A percentile compares a stretch with the other conserved stretches of the same genome.
phyloP scores from a whole-genome alignment of 1,284 basidiomycete genomes.

The Ceratobasidium sp. region DNA sequence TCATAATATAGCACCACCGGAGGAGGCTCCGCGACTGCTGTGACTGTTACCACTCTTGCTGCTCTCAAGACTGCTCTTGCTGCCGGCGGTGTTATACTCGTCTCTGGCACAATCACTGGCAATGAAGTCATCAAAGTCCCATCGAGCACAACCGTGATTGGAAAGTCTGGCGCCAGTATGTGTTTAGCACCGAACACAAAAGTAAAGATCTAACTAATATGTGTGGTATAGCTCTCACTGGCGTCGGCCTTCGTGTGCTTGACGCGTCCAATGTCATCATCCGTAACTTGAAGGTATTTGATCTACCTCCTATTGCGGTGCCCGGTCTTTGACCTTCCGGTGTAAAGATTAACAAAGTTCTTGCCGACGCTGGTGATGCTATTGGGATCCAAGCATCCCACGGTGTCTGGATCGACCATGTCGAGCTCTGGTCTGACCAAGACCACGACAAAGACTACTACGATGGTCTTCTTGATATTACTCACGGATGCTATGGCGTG shows the following conservation, averaged over 20 bases:
- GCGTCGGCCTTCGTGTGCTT: constrained; percentile 59
- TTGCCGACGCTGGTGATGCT: constrained; percentile 59
- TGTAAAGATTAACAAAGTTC: constrained; percentile 61
- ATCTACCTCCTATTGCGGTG: too few species aligned
- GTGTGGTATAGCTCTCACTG: constrained; percentile 50
- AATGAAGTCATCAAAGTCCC: constrained; percentile 58
- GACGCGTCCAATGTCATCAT: constrained; percentile 61
- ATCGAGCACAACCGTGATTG: constrained; percentile 58
- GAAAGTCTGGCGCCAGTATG: constrained; percentile 49
- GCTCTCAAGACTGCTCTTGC: constrained; percentile 11
- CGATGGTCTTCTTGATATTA: constrained; percentile 44
- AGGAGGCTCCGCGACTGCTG: constrained; percentile 27
- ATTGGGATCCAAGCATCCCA: constrained; percentile 57
- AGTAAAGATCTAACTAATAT: too few species aligned
- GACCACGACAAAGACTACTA: constrained; percentile 57
- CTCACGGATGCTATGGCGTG: constrained; percentile 58
- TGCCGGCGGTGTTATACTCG: background rate
- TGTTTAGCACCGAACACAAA: background rate
- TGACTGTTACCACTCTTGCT: background rate
- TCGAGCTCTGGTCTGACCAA: constrained; percentile 56
- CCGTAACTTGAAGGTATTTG: constrained; percentile 60
- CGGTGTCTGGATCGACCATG: constrained; percentile 62
- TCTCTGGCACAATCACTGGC: constrained; percentile 59
- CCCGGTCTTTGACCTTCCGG: background rate
- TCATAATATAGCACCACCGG: constrained; percentile 5